Base-by-base conservation (phyloP, 1,284 basidiomycete species). In the Mycosarcoma maydis region DNA sequence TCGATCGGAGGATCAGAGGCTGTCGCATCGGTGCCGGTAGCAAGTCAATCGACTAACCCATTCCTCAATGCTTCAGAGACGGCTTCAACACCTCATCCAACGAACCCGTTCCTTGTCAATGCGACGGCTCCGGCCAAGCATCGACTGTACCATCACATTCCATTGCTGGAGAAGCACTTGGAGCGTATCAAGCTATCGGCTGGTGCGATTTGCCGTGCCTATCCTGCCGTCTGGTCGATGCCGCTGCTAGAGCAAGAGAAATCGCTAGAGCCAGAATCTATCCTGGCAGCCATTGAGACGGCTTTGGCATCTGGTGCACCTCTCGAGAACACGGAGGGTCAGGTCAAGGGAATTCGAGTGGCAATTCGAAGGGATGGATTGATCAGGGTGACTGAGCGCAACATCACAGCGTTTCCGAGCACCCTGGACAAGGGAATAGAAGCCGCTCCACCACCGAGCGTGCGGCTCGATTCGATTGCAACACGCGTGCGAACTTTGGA, bases 201-300 rank as follows among this genome's bases (percentile, higher is more conserved):
- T 33, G 57, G 58, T 7, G 61, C 61, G 19, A 71, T 71, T 23
- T 71, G 68, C 50, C 61, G 61, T 10, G 57, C 56, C 6, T 71
- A 50, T 30, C 53, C 68, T 32, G 32, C 41, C 4, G 68, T 48
- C 0, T 71, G 68, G 68, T 56, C 56, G 22, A 42, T 56, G 49
- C 19, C 57, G 24, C 6, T 54, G 29, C 50, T 71, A 14, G 51
- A 71, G 38, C 54, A 49, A 32, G 44, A 56, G 22, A 20, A 53
- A 19, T 43, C 45, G 34, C 46, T 71, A 10, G 48, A 60, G 38
- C 32, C 48, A 5, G 24, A 53, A 2, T 33, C 36, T 20, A 61
- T 71, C 24, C 39, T 71, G 8, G 55, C 50, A n/a, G 61, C 61
- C 10, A 52, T 71, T 36, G 68, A 65, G 14, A 23, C 40, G 14